Base-by-base conservation (phyloP, 2,329 filamentous ascomycete genomes). In the Aureobasidium melanogenum region DNA sequence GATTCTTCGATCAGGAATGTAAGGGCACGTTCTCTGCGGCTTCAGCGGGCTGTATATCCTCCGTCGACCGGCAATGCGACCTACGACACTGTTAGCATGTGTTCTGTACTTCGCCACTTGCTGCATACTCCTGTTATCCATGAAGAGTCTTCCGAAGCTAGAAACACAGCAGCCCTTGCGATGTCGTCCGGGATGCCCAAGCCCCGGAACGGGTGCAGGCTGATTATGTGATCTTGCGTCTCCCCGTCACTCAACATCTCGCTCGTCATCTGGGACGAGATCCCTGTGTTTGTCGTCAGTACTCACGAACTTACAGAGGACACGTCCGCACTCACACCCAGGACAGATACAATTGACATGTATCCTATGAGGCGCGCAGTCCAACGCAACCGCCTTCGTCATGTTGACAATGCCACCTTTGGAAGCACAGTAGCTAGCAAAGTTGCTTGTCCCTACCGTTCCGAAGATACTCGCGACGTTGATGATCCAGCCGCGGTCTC, bases 361-460 rank as follows among this genome's bases (percentile, higher is more conserved):
- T 41, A 79, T 75, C 14, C 70, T 67, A 34, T 77, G 67, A 39
- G 68, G 67, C 1, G 74, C 76, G 60, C 76, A 76, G 56, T 78
- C 75, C n/a, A 77, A 63, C 2, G 76, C 76, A n/a, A 78, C 69
- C 57, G 75, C 72, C 56, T 75, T 77, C 8, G 78, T 80, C 47
- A 82, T 69, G 44, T 74, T 70, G 10, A 76, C 69, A 7, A 79
- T 77, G 0, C 77, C 79, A 10, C 75, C 76, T 64, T 81, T 82
- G 44, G 72, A 75, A 2, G 77, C 75, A 58, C 75, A 77, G 65
- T 81, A 81, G 19, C 71, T 69, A 28, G 74, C 72, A 69, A 65
- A 47, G 44, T 47, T 57, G 52, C 47, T 52, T 66, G 50, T 64
- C 62, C 62, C 71, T 22, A 75, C 70, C 51, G 71, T 64, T 17